These are phyloP conservation scores for Epicoccum sorghinum DNA, from an alignment of 2,329 filamentous ascomycete genomes.

Conservation along the genomic window DNA sequence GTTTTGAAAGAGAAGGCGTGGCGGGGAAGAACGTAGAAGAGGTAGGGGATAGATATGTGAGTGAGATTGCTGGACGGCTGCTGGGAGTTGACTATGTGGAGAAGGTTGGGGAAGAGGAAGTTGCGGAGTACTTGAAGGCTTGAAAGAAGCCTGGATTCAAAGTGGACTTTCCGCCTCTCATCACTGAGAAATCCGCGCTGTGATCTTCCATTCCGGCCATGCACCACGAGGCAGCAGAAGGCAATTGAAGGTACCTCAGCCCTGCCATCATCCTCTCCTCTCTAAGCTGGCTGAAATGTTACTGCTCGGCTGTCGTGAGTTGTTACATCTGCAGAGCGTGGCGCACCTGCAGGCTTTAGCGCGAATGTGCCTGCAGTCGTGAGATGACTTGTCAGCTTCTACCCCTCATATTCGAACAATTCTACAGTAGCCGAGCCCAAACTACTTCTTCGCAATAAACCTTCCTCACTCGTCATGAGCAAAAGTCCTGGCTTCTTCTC, in stretches of 20 bases:
- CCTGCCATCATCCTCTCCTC: too few species aligned
- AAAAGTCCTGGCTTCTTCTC: background rate
- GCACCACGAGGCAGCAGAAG: too few species aligned
- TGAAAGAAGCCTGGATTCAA: background rate
- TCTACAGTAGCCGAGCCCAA: background rate
- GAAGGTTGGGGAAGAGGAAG: conserved; percentile 21
- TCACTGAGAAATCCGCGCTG: too few species aligned
- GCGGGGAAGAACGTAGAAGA: conserved; percentile 42
- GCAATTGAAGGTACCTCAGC: too few species aligned
- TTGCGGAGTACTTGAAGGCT: conserved; percentile 16
- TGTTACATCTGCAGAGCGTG: background rate
- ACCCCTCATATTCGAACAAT: background rate
- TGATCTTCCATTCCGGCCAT: too few species aligned
- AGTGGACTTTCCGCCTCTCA: too few species aligned
- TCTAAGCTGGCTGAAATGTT: too few species aligned
- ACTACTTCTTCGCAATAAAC: background rate
- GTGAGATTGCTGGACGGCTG: conserved; percentile 43
- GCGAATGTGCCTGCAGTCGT: background rate
- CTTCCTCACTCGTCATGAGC: background rate
- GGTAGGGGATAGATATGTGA: conserved; percentile 51
- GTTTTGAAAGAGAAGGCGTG: conserved; percentile 64
- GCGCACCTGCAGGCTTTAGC: background rate
- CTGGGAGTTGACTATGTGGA: conserved; percentile 29
- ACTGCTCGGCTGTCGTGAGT: too few species aligned
- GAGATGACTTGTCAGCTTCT: background rate